Conservation (phyloP, 306 rosid species). For the Canavalia ensiformis region DNA sequence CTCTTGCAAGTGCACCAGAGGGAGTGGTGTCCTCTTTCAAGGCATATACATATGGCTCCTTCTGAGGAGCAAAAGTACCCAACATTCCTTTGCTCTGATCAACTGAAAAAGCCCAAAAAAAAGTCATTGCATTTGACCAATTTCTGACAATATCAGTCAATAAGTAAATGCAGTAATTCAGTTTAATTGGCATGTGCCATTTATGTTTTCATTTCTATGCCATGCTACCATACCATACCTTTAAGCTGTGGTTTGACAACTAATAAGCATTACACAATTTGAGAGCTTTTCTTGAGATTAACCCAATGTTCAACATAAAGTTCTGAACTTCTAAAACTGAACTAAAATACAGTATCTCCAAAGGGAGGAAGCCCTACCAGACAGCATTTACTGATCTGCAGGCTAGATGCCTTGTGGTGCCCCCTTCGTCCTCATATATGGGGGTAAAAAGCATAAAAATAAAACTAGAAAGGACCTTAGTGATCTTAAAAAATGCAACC, state of each 20-base stretch:
- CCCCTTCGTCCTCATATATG: not conserved
- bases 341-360: not conserved
- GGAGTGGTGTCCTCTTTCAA: slow-evolving; percentile 96
- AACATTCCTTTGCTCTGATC: slow-evolving; percentile 91
- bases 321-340: not conserved
- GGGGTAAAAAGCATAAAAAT: slow-evolving; percentile 29
- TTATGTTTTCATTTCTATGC: slow-evolving; percentile 21
- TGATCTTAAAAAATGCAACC: slow-evolving; percentile 3
- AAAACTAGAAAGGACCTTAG: not conserved
- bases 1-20: slow-evolving; percentile 87
- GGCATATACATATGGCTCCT: slow-evolving; percentile 70
- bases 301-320: not conserved
- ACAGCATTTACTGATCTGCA: not conserved
- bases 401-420: not conserved
- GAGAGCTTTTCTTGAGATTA: not conserved
- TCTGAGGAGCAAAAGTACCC: slow-evolving; percentile 94
- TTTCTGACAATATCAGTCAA: not conserved
- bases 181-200: slow-evolving; percentile 21
- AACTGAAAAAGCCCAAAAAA: slow-evolving; percentile 63
- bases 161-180: slow-evolving; percentile 1
- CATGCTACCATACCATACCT: not conserved
- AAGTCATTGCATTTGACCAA: not conserved
- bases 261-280: slow-evolving; percentile 12
- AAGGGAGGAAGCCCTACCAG: not conserved
- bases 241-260: not conserved